phyloP scores from a whole-genome alignment of 352 stramenopile species.

The Albugo candida region DNA sequence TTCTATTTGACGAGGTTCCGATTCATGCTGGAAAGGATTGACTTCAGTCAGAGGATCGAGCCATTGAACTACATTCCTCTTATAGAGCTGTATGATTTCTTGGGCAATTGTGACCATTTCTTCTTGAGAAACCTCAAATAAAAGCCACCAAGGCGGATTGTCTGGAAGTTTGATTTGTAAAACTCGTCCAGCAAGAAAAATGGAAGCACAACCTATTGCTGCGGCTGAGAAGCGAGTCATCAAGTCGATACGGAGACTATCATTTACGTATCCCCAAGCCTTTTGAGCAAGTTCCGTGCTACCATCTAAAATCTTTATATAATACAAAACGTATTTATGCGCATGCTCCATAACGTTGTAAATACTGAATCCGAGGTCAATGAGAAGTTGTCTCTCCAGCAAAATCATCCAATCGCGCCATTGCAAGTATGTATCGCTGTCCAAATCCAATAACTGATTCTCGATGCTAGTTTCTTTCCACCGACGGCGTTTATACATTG shows the following conservation, averaged over 20 bases:
- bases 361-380: conserved; percentile 83
- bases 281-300: conserved; percentile 49
- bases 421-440: conserved; percentile 22
- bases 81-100: conserved; percentile 44
- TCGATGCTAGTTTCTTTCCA: conserved; percentile 21
- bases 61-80: conserved; percentile 24
- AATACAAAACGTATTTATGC: conserved; percentile 89
- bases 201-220: conserved; percentile 77
- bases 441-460: conserved; percentile 35
- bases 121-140: conserved; percentile 41
- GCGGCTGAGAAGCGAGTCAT: conserved; percentile 65
- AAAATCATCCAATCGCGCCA: conserved; percentile 76
- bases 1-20: background rate
- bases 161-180: conserved; percentile 31
- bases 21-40: conserved; percentile 26
- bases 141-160: conserved; percentile 32
- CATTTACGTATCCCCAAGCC: conserved; percentile 83
- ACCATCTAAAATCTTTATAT: conserved; percentile 74
- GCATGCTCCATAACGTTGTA: conserved; percentile 85
- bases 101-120: conserved; percentile 27
- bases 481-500: conserved; percentile 56
- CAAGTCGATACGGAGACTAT: conserved; percentile 70
- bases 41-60: conserved; percentile 46
- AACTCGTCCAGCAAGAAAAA: conserved; percentile 66
- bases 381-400: conserved; percentile 79